These are phyloP conservation scores for Gnetum montanum DNA, from an alignment of 75 land plant genomes.

Conservation along the genomic window DNA sequence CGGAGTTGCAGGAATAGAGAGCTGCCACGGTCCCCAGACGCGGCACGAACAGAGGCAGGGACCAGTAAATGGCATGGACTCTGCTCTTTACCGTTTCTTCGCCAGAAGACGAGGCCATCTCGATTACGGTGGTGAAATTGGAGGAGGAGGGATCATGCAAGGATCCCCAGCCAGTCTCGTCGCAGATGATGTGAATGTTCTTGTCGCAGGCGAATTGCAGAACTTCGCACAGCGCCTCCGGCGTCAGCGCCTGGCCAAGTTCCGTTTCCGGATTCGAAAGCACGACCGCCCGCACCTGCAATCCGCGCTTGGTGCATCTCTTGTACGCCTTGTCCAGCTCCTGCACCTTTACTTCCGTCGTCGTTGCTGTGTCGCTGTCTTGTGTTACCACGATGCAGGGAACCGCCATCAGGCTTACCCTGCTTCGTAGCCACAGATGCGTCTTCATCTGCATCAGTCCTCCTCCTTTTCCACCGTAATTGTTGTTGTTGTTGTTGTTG, in stretches of 20 bases:
- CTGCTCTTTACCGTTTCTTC: conserved; percentile 22
- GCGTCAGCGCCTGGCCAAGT: conserved; percentile 39
- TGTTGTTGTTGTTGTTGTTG: too few species aligned
- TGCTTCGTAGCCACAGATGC: too few species aligned
- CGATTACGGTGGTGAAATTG: conserved; percentile 68
- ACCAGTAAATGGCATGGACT: conserved; percentile 57
- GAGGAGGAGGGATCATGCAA: conserved; percentile 17
- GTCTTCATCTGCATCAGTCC: too few species aligned
- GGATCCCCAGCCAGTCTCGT: conserved; percentile 78
- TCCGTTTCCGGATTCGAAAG: conserved; percentile 69
- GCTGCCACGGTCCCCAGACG: conserved; percentile 69
- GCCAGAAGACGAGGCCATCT: conserved; percentile 34
- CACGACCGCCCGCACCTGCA: conserved; percentile 53
- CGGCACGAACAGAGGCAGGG: conserved; percentile 75
- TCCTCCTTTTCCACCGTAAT: too few species aligned
- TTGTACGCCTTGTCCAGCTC: conserved; percentile 56
- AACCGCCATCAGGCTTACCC: too few species aligned
- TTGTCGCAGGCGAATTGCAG: conserved; percentile 49
- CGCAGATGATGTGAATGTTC: conserved; percentile 64
- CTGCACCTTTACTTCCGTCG: too few species aligned
- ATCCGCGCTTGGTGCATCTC: conserved; percentile 37
- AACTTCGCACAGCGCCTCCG: conserved; percentile 34
- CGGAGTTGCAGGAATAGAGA: conserved; percentile 62
- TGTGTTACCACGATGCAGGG: too few species aligned
- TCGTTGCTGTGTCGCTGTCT: too few species aligned